phyloP scores from a whole-genome alignment of 768 basidiomycete species.

The Mycena rosella region DNA sequence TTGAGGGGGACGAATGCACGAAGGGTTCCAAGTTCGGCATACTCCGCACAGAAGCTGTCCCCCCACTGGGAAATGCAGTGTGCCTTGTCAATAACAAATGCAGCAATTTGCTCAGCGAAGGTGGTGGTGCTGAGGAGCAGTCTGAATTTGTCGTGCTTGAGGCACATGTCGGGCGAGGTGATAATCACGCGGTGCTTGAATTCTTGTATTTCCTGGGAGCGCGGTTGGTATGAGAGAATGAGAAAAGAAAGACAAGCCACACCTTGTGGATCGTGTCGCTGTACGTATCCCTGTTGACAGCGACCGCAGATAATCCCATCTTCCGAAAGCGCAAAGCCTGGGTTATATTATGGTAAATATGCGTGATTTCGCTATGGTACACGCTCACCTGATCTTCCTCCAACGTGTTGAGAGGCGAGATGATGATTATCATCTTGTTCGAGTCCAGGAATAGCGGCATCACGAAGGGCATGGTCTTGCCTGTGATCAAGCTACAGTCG shows the following conservation, averaged over 20 bases:
- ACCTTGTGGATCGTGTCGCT: constrained; percentile 15
- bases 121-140: constrained; percentile 23
- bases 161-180: constrained; percentile 40
- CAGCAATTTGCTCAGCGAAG: constrained; percentile 17
- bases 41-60: neutral
- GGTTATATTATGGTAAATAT: neutral
- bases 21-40: neutral
- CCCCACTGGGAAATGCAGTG: constrained; percentile 36
- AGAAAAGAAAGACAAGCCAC: neutral
- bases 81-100: constrained; percentile 43
- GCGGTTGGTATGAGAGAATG: no score
- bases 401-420: constrained; percentile 38
- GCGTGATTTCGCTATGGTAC: neutral
- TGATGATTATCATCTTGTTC: constrained; percentile 31
- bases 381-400: constrained; percentile 34
- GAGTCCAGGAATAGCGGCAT: constrained; percentile 32
- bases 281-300: constrained; percentile 37
- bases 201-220: constrained; percentile 14
- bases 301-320: constrained; percentile 30
- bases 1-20: neutral
- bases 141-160: constrained; percentile 24
- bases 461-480: constrained; percentile 33
- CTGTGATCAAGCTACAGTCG: constrained; percentile 29
- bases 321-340: constrained; percentile 29
- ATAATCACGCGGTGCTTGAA: constrained; percentile 34